Evolutionary conservation across 2,329 filamentous ascomycete genomes (phyloP).

Genomic region (Xylariaceae sp.): DNA sequence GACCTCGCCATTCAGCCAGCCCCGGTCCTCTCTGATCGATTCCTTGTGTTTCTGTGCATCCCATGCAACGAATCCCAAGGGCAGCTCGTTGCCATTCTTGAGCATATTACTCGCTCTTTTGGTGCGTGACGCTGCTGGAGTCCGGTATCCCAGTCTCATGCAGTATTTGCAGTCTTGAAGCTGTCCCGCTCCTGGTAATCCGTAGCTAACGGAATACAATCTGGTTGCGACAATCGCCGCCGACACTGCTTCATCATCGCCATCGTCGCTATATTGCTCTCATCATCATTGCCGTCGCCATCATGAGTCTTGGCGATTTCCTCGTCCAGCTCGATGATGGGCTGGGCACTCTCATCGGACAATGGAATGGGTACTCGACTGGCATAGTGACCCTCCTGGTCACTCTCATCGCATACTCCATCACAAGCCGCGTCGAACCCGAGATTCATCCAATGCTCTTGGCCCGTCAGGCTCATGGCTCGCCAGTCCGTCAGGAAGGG

Average conservation of each 20-base stretch:
- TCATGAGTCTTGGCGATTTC: conserved; percentile 44
- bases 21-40: conserved; percentile 2
- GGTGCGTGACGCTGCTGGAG: conserved; percentile 1
- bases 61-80: neutral
- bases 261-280: neutral
- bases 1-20: conserved; percentile 1
- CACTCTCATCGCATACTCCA: conserved; percentile 62
- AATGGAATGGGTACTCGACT: conserved; percentile 81
- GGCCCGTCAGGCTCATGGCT: conserved; percentile 73
- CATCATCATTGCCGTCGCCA: conserved; percentile 5
- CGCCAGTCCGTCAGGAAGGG: conserved; percentile 73
- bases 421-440: conserved; percentile 69
- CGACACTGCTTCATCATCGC: neutral
- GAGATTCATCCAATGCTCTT: conserved; percentile 91
- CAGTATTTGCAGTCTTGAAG: neutral
- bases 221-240: conserved; percentile 2
- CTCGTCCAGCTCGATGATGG: conserved; percentile 66
- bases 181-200: neutral
- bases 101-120: no score
- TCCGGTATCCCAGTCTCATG: conserved; percentile 2
- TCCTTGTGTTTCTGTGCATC: conserved; percentile 9
- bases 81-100: neutral
- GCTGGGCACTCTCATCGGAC: conserved; percentile 62
- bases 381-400: conserved; percentile 62
- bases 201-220: no score